These are phyloP conservation scores for Bretschneidera sinensis DNA, from an alignment of 345 rosid genomes.

Conservation along the genomic window DNA sequence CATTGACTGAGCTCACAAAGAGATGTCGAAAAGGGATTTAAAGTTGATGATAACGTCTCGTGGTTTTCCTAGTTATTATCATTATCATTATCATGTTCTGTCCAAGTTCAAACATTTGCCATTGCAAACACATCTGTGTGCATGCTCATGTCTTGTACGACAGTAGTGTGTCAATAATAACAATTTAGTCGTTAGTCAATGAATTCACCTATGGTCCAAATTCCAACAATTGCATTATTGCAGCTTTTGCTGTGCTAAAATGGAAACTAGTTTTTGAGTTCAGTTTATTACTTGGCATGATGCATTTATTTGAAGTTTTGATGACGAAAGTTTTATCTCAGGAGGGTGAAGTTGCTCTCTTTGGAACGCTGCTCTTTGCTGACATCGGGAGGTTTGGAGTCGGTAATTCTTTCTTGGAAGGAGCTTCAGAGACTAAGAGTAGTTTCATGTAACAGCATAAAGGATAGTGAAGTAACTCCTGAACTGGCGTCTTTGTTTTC, in stretches of 20 bases:
- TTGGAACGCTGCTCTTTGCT: constrained; percentile 57
- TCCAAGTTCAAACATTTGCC: no score
- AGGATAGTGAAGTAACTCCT: constrained; percentile 46
- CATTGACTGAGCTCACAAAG: no score
- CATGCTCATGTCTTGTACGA: no score
- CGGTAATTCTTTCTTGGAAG: constrained; percentile 41
- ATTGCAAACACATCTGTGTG: no score
- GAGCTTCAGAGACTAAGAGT: constrained; percentile 49
- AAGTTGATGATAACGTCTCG: no score
- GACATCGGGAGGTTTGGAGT: constrained; percentile 52
- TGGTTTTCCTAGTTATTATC: no score
- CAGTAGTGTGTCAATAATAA: no score
- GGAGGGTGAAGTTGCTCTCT: constrained; percentile 50
- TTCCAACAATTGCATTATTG: not conserved
- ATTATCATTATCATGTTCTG: no score
- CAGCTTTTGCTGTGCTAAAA: no score
- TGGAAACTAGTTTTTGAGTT: not conserved
- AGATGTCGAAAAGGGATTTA: no score
- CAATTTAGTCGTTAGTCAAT: no score
- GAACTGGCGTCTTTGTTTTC: constrained; percentile 50
- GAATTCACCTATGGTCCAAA: not conserved
- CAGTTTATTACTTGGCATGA: not conserved
- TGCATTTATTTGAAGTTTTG: not conserved
- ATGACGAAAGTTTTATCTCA: constrained; percentile 17
- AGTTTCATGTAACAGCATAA: constrained; percentile 44